A percentile compares a stretch with the other conserved stretches of the same genome.
phyloP scores from a whole-genome alignment of 768 basidiomycete species.

The Hypholoma sublateritium region DNA sequence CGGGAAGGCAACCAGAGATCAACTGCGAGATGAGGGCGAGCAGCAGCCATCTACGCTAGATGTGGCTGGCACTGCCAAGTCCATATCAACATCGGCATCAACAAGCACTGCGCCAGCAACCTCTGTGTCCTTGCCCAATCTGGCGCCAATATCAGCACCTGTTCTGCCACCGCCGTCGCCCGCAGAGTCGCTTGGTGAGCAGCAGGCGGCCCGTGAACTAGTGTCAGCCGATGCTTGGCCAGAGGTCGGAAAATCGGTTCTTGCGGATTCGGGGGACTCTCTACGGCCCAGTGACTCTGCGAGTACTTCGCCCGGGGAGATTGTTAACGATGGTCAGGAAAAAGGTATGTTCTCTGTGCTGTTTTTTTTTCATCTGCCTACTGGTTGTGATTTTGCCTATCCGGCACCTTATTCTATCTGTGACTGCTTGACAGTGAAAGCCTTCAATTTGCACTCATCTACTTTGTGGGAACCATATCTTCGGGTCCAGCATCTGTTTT shows the following conservation, averaged over 20 bases:
- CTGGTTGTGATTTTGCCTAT: not conserved
- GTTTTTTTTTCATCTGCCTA: not conserved
- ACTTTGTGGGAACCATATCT: no score
- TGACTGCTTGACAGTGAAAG: no score
- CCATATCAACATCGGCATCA: not conserved
- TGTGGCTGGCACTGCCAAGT: not conserved
- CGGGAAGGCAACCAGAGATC: not conserved
- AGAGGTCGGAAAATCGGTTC: slow-evolving; percentile 18
- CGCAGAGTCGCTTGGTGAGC: not conserved
- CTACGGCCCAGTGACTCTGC: not conserved
- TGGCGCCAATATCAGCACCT: not conserved
- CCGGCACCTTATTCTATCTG: not conserved
- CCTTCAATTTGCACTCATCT: no score
- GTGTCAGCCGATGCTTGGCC: slow-evolving; percentile 15
- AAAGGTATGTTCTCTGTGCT: slow-evolving; percentile 2
- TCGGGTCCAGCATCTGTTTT: no score
- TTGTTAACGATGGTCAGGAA: not conserved
- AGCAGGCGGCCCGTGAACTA: not conserved
- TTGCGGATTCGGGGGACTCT: not conserved
- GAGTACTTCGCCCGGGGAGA: not conserved
- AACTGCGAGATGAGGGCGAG: not conserved
- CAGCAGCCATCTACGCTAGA: not conserved
- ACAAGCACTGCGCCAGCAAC: not conserved
- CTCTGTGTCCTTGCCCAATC: not conserved
- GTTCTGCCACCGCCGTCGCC: not conserved